Base-by-base conservation (phyloP, 2,329 filamentous ascomycete genomes). In the Xylariomycetidae sp. region DNA sequence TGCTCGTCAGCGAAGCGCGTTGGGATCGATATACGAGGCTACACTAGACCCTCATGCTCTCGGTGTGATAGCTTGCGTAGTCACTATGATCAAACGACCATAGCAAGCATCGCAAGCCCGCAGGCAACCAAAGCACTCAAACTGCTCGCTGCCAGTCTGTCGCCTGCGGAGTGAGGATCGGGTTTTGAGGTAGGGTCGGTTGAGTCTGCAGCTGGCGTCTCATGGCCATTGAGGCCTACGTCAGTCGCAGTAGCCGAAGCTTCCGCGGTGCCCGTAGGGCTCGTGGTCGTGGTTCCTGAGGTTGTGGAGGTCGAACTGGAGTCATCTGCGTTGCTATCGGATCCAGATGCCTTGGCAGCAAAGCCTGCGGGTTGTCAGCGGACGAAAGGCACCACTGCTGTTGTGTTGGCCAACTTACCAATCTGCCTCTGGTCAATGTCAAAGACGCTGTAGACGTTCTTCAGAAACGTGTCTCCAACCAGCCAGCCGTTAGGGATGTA, bases 371-470 rank as follows among this genome's bases (percentile, higher is more conserved):
- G 25, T 29, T 24, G 29, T 46, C 29, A 43, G 39, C 19, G 15
- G 22, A 20, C 7, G n/a, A 6, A 6, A 6, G 6, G 15, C 24
- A 13, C 24, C 20, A 23, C 8, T 8, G 20, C 20, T 23, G 8
- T 8, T 23, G 20, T 8, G 20, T 23, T 23, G 8, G 3, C 7
- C n/a, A 29, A 55, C 67, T 54, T 55, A 74, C 81, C 83, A 43
- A 88, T 75, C 32, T 71, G 72, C 26, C 58, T 60, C 43, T 77
- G 53, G 42, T 90, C 86, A 33, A 75, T 76, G 56, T 95, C 88
- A 54, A 93, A 94, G 16, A 92, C 80, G 2, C 77, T 69, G 54
- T 94, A 94, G 12, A 94, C 87, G 47, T 93, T 94, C 64, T 93
- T 94, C 40, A 95, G 61, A 49, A 94, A 94, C 1, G 82, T 76